Base-by-base conservation (phyloP, 495 filamentous ascomycete genomes). In the Letharia lupina region DNA sequence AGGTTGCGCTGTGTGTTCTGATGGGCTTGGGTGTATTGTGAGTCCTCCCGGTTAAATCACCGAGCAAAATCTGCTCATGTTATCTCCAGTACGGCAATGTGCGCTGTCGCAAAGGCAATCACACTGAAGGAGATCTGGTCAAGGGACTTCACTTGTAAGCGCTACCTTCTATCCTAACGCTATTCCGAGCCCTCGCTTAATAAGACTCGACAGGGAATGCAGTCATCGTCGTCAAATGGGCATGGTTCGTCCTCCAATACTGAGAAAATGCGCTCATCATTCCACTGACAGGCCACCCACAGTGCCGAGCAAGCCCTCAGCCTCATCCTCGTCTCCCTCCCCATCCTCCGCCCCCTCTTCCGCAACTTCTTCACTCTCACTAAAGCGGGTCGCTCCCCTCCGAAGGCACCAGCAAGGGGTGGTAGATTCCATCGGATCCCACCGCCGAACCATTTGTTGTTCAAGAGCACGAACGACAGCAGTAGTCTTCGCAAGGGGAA, bases 11-110 rank as follows among this genome's bases (percentile, higher is more conserved):
- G 15, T 66, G 64, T 33, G 39, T 31, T 37, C n/a, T 66, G 18
- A 66, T 66, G 64, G 64, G 64, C 12, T 15, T 66, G 20, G 64
- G 64, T 39, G 64, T 66, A 13, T 66, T 66, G 52, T 56, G 52
- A 18, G 52, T 56, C 3, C 13, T 56, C 52, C 1, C 2, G 9
- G 3, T 18, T 0, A 3, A 20, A 56, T 35, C 4, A 18, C 31
- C 10, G 3, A 16, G 6, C 13, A 35, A 13, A 12, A 28, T 13
- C 10, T 0, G 7, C 52, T 56, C 31, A 33, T 33, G 4, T 18
- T 18, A 35, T 56, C 31, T 35, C 31, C 4, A 56, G 52, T 15
- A 66, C 64, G 11, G 64, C 64, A 15, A 59, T 44, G 20, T 61
- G 64, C 40, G 64, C 64, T 13, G 64, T 62, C 11, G 56, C 28